Evolutionary conservation across 768 basidiomycete species (phyloP), one percentile per base, ranked within the genome.

Genomic region (Gautieria morchelliformis): DNA sequence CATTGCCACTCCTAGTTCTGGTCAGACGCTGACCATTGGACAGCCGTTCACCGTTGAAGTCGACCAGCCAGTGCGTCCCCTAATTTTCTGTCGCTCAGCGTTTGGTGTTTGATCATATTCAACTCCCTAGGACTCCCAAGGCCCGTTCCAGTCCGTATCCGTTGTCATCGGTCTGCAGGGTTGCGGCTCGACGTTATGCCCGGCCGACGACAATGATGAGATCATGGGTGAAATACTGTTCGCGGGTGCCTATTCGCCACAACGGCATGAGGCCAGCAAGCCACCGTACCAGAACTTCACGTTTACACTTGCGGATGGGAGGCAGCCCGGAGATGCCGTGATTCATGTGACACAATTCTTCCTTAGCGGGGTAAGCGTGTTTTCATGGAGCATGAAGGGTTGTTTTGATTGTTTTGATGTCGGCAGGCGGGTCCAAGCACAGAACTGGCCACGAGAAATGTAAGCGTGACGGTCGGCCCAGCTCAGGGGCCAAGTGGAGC

Each of bases 251-350:
- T 57, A 20, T 37, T n/a, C 22, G 11, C 56, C 56, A 17, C n/a
- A 17, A 22, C 19, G 56, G 11, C 32, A 39, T 7, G 30, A 57
- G 14, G 8, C 24, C 32, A 15, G 37, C 30, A 37, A 11, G 17
- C 56, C 56, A 17, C 45, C 56, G 19, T 49, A 17, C n/a, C 46
- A 57, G 33, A 48, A 48, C 46, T 57, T 48, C 45, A 57, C 56
- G 15, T 49, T 57, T 17, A 49, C 24, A 15, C 20, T 39, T 8
- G 46, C 24, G 5, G 17, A 14, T 17, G 24, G 4, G 5, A 47
- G 5, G 17, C 24, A 32, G 22, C 20, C 56, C 15, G 32, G 47
- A 20, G 15, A 47, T 39, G 56, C 56, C 2, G 48, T 41, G 10
- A 39, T 57, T 14, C 56, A 57, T 32, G 46, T 49, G 15, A 45